Evolutionary conservation across 495 filamentous ascomycete genomes (phyloP), one percentile per base, ranked within the genome.

Genomic region (Xylaria intraflava): DNA sequence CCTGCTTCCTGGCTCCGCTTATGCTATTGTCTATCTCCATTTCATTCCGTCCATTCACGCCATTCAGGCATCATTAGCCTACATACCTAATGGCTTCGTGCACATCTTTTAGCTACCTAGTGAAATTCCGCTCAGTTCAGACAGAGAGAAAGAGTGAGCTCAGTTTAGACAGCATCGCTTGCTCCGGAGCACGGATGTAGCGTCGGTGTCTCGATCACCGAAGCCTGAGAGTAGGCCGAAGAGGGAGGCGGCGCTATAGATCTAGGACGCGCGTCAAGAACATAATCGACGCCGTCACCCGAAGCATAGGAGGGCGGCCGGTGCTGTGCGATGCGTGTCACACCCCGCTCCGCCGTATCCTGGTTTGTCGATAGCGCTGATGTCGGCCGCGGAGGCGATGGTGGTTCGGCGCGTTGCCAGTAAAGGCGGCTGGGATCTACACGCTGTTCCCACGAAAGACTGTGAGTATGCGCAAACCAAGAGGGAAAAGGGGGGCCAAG

Each of bases 351-450:
- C 1, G 54, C 51, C n/a, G 36, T 46, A n/a, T 55, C 36, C 12
- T 61, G 58, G 24, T 70, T 65, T 9, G 20, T 23, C n/a, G 38
- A 31, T 17, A 38, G 14, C 1, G 39, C 20, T 11, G 49, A 42
- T 26, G 49, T 44, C 19, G 39, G 6, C 27, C 10, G 26, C 39
- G 24, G 35, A 29, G 51, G 43, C 14, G 33, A 23, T 6, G 33
- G 51, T 19, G 45, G 29, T 12, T 77, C 70, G 57, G 82, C 80
- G 38, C 84, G 78, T 64, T 83, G 77, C 89, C 89, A 94, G 66
- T 85, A 88, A 22, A 94, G 77, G 24, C 89, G 75, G 59, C 90
- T 79, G 0, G 89, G 89, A 61, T 94, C 84, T 30, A 89, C 83
- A 39, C 89, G 78, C 83, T 86, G 58, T 39, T 31, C 8, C 7